Percentiles rank a stretch among this genome's conserved stretches.
These are phyloP conservation scores for Fusarium tjaetaba DNA, from an alignment of 2,329 filamentous ascomycete species.

Conservation along the genomic window DNA sequence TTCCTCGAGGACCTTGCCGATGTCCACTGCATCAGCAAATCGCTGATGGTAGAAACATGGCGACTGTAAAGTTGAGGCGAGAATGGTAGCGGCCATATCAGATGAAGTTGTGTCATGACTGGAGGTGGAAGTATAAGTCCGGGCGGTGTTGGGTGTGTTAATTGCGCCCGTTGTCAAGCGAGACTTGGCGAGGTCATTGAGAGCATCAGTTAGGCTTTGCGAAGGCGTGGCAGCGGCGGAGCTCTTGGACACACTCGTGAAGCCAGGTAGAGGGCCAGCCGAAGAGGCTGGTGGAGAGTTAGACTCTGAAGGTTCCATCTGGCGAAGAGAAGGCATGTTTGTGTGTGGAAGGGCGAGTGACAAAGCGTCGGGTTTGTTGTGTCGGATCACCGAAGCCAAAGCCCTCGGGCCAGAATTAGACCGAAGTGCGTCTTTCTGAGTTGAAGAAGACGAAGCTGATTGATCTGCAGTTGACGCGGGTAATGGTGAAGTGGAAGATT, in stretches of 20 bases:
- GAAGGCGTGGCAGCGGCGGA: slow-evolving; percentile 58
- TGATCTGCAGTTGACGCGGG: slow-evolving; percentile 7
- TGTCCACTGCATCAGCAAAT: slow-evolving; percentile 95
- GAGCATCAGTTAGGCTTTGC: slow-evolving; percentile 71
- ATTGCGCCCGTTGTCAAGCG: slow-evolving; percentile 45
- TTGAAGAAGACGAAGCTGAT: slow-evolving; percentile 41
- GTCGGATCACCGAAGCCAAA: slow-evolving; percentile 72
- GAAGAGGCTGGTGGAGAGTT: slow-evolving; percentile 7
- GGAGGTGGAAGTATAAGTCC: slow-evolving; percentile 21
- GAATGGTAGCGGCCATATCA: slow-evolving; percentile 23
- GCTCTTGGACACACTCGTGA: slow-evolving; percentile 26
- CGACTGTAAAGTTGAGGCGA: slow-evolving; percentile 72
- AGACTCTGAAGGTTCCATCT: slow-evolving; percentile 50
- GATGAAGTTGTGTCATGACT: slow-evolving; percentile 25
- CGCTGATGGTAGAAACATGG: slow-evolving; percentile 98
- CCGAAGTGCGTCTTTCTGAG: slow-evolving; percentile 10
- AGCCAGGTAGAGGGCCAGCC: slow-evolving; percentile 8
- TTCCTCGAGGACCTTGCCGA: slow-evolving; percentile 93
- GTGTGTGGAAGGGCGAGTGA: slow-evolving; percentile 55
- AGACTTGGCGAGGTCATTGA: slow-evolving; percentile 62
- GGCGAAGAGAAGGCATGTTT: slow-evolving; percentile 64
- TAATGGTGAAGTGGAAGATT: slow-evolving; percentile 15
- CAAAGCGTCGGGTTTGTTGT: slow-evolving; percentile 70
- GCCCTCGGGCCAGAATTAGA: slow-evolving; percentile 78
- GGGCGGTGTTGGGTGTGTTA: slow-evolving; percentile 38